Base-by-base conservation (phyloP, 495 filamentous ascomycete genomes). In the Hypoxylon trugodes region DNA sequence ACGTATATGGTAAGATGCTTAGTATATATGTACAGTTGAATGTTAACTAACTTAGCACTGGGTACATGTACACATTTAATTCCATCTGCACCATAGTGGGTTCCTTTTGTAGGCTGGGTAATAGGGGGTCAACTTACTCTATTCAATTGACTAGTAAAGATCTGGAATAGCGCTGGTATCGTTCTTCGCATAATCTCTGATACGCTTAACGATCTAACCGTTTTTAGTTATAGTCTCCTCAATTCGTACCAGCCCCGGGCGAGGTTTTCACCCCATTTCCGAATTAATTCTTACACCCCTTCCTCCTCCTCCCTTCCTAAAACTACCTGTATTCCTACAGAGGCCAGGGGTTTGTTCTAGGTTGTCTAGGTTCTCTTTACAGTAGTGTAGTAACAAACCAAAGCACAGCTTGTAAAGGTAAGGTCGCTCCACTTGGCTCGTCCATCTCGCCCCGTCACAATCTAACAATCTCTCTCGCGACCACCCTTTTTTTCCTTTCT, bases 401-500 rank as follows among this genome's bases (percentile, higher is more conserved):
- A 54, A 61, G 38, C 58, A 61, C 50, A 42, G 25, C 64, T 58
- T 22, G 30, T 41, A 59, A 65, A 65, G 53, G 37, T 46, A 61
- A 66, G 56, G 33, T 19, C 41, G 58, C 57, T 67, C 64, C 64
- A 67, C 64, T 67, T 61, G 51, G 33, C n/a, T 54, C 52, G 53
- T 61, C 52, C 58, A 61, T 66, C 63, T 67, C 52, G 63, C 63
- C 64, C 64, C 64, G 64, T 67, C 51, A 67, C 64, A 67, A 67
- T 67, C 64, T n/a, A n/a, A n/a, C n/a, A n/a, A n/a, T n/a, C n/a
- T n/a, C n/a, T 66, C 63, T 67, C 47, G 50, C 58, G 64, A 46
- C 58, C 64, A 67, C 68, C 56, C 68, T 67, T 69, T 68, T 68
- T 69, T 67, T 64, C 64, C 57, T 66, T 50, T 62, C 67, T 65